These are phyloP conservation scores for Kalanchoe fedtschenkoi DNA, from an alignment of 164 flowering plant species.

Conservation along the genomic window DNA sequence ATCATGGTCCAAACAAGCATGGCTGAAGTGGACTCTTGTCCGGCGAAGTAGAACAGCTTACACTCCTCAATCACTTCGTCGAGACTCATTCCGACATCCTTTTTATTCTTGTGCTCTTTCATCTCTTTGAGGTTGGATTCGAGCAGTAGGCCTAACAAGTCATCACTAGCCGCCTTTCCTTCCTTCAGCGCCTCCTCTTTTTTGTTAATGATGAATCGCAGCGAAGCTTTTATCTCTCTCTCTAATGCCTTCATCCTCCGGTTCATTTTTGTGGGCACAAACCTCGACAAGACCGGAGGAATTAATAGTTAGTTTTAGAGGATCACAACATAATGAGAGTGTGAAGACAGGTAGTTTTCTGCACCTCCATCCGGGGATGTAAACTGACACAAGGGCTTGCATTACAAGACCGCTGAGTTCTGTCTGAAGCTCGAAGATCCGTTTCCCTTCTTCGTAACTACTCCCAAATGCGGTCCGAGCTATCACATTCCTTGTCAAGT, in stretches of 20 bases:
- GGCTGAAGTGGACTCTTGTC: constrained; percentile 14
- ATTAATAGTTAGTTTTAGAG: neutral
- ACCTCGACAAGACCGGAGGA: constrained; percentile 8
- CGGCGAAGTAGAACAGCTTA: constrained; percentile 20
- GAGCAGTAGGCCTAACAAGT: constrained; percentile 37
- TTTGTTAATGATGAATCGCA: constrained; percentile 23
- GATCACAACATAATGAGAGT: neutral
- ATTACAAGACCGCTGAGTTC: constrained; percentile 2
- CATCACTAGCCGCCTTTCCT: constrained; percentile 21
- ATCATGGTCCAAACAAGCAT: constrained; percentile 20
- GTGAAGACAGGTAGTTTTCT: neutral
- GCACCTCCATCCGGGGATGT: constrained; percentile 21
- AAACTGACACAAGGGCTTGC: neutral
- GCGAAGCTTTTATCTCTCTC: constrained; percentile 14
- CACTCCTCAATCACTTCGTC: constrained; percentile 19
- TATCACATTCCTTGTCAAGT: constrained; percentile 11
- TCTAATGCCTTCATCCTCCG: constrained; percentile 24
- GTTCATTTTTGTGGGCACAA: constrained; percentile 23
- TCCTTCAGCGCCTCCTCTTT: constrained; percentile 23
- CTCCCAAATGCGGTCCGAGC: constrained; percentile 18
- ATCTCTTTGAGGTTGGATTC: constrained; percentile 31
- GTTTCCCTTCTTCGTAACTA: constrained; percentile 15
- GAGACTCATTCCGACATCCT: constrained; percentile 22
- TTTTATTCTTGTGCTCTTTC: constrained; percentile 13
- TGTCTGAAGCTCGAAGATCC: constrained; percentile 11